A percentile compares a stretch with the other conserved stretches of the same genome.
These are phyloP conservation scores for Pseudogymnoascus sp. DNA, from an alignment of 2,329 filamentous ascomycete species.

Conservation along the genomic window DNA sequence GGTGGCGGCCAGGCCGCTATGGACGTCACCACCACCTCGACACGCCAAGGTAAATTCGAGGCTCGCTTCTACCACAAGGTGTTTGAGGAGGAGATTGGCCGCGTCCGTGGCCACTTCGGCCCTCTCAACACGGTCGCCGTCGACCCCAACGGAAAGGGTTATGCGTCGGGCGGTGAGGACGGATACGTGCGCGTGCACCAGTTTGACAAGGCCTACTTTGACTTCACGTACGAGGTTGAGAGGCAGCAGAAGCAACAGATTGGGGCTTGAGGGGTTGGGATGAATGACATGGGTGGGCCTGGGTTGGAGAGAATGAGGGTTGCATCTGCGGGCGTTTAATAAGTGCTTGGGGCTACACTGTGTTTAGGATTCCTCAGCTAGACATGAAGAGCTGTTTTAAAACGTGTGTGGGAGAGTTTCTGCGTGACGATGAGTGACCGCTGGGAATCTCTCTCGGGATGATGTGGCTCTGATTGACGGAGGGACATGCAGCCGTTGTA, in stretches of 20 bases:
- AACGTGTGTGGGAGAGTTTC: neutral
- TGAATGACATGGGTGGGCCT: slow-evolving; percentile 3
- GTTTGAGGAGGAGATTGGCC: slow-evolving; percentile 96
- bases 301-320: slow-evolving; percentile 12
- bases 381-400: slow-evolving; percentile 5
- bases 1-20: slow-evolving; percentile 97
- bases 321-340: slow-evolving; percentile 25
- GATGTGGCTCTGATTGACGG: neutral
- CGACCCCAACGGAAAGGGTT: slow-evolving; percentile 83
- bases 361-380: slow-evolving; percentile 4
- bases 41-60: slow-evolving; percentile 97
- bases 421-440: neutral
- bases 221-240: slow-evolving; percentile 98
- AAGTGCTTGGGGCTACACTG: slow-evolving; percentile 8
- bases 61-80: slow-evolving; percentile 99
- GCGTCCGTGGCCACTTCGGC: slow-evolving; percentile 95
- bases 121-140: slow-evolving; percentile 93
- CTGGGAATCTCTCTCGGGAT: neutral
- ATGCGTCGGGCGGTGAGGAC: slow-evolving; percentile 94
- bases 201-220: slow-evolving; percentile 97
- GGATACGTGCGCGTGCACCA: slow-evolving; percentile 97
- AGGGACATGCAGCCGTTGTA: neutral
- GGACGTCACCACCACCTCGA: slow-evolving; percentile 92
- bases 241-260: slow-evolving; percentile 47
- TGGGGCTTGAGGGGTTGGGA: slow-evolving; percentile 17